Conservation (phyloP, 2,329 filamentous ascomycete genomes). For the Pyrenochaeta sp. region DNA sequence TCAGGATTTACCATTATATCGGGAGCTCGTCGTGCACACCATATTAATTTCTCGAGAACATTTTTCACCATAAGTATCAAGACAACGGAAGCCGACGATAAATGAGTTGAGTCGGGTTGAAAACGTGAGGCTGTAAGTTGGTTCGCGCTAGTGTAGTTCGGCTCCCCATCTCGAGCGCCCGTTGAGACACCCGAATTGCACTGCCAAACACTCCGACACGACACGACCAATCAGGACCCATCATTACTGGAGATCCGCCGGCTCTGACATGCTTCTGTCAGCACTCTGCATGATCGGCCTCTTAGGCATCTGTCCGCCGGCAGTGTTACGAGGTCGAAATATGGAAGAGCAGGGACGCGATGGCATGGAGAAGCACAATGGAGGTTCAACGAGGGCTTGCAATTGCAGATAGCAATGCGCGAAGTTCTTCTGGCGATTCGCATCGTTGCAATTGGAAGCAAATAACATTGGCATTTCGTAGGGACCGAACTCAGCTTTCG, state of each 20-base stretch:
- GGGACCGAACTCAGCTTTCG: not conserved
- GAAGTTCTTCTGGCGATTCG: not conserved
- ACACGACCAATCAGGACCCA: constrained; percentile 4
- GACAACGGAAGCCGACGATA: not conserved
- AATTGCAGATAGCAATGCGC: not conserved
- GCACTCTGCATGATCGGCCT: constrained; percentile 4
- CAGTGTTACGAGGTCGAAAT: not conserved
- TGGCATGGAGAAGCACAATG: not conserved
- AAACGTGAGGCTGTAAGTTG: constrained; percentile 3
- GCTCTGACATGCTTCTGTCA: constrained; percentile 7
- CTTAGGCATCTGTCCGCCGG: not conserved
- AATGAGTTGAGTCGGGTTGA: not conserved
- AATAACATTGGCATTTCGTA: not conserved
- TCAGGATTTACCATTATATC: too few species aligned
- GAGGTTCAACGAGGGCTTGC: not conserved
- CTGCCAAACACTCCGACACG: constrained; percentile 5
- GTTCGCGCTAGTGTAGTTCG: constrained; percentile 12
- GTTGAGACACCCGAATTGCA: constrained; percentile 9
- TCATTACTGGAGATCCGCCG: constrained; percentile 12
- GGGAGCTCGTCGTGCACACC: too few species aligned
- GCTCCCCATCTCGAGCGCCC: constrained; percentile 13
- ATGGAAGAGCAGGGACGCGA: not conserved
- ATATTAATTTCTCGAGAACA: not conserved
- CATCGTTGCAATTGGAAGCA: not conserved
- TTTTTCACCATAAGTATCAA: not conserved